Conservation (phyloP, 2,329 filamentous ascomycete genomes). For the Ceratocystis variospora region DNA sequence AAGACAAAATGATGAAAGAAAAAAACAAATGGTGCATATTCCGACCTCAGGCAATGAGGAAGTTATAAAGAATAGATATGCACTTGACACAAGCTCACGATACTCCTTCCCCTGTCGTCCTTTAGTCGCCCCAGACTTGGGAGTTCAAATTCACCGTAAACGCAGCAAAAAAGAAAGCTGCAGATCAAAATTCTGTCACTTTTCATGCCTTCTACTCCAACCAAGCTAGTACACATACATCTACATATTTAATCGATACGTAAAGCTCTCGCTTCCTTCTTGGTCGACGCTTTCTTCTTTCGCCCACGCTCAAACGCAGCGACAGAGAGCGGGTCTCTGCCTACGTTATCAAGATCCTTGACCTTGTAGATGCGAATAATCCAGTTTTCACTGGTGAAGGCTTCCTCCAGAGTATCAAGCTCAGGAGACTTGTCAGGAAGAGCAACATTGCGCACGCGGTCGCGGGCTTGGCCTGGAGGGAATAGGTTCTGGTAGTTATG, state of each 20-base stretch:
- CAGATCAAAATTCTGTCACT: slow-evolving; percentile 13
- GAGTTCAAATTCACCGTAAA: neutral
- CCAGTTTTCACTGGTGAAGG: slow-evolving; percentile 99
- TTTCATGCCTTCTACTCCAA: neutral
- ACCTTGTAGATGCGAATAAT: slow-evolving; percentile 99
- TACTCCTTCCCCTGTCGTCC: neutral
- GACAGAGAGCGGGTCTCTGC: slow-evolving; percentile 63
- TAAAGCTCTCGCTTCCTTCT: slow-evolving; percentile 55
- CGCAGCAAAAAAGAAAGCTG: slow-evolving; percentile 13
- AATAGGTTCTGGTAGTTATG: slow-evolving; percentile 93
- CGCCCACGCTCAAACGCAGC: slow-evolving; percentile 62
- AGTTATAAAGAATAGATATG: neutral
- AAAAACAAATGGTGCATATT: neutral
- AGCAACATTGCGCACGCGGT: slow-evolving; percentile 70
- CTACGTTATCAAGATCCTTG: slow-evolving; percentile 94
- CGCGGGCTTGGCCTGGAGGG: slow-evolving; percentile 75
- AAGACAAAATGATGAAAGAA: slow-evolving; percentile 2
- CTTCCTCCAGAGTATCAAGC: slow-evolving; percentile 84
- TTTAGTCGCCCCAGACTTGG: neutral
- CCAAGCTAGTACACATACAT: no score
- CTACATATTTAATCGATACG: slow-evolving; percentile 48
- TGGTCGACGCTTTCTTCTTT: slow-evolving; percentile 65
- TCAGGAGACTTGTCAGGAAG: slow-evolving; percentile 75
- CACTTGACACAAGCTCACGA: neutral
- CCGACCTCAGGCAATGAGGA: neutral